phyloP scores from a whole-genome alignment of 495 filamentous ascomycete genomes.

The Amphirosellinia nigrospora region DNA sequence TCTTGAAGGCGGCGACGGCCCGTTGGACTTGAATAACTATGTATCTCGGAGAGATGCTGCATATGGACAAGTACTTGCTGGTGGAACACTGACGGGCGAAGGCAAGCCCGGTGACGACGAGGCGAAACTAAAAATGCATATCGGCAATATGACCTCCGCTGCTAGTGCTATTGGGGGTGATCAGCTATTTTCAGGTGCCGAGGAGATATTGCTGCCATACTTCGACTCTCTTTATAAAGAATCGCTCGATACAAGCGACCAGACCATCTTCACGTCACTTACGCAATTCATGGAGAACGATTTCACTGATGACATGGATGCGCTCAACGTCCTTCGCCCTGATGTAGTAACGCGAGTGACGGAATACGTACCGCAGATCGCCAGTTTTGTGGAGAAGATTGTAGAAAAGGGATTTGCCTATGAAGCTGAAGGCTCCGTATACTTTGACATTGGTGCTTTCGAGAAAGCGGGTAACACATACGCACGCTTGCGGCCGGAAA shows the following conservation, averaged over 20 bases:
- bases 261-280: slow-evolving; percentile 73
- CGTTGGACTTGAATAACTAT: slow-evolving; percentile 60
- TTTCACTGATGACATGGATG: slow-evolving; percentile 84
- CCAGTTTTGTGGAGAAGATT: slow-evolving; percentile 69
- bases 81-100: slow-evolving; percentile 66
- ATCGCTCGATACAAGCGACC: slow-evolving; percentile 75
- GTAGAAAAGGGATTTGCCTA: slow-evolving; percentile 89
- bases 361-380: slow-evolving; percentile 86
- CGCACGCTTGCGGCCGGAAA: slow-evolving; percentile 86
- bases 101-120: slow-evolving; percentile 68
- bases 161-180: slow-evolving; percentile 59
- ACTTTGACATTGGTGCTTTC: slow-evolving; percentile 90
- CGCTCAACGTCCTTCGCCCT: slow-evolving; percentile 83
- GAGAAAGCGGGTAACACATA: slow-evolving; percentile 84
- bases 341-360: slow-evolving; percentile 86
- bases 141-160: slow-evolving; percentile 74
- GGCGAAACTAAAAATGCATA: slow-evolving; percentile 93
- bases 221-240: slow-evolving; percentile 79
- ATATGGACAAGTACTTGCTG: slow-evolving; percentile 68
- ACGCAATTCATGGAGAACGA: slow-evolving; percentile 82
- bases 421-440: slow-evolving; percentile 84
- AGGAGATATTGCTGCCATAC: slow-evolving; percentile 81
- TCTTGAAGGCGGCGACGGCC: slow-evolving; percentile 44
- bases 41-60: slow-evolving; percentile 59
- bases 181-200: slow-evolving; percentile 53